A percentile compares a stretch with the other conserved stretches of the same genome.
Conservation (phyloP, 306 rosid genomes). For the Coriaria nepalensis region DNA sequence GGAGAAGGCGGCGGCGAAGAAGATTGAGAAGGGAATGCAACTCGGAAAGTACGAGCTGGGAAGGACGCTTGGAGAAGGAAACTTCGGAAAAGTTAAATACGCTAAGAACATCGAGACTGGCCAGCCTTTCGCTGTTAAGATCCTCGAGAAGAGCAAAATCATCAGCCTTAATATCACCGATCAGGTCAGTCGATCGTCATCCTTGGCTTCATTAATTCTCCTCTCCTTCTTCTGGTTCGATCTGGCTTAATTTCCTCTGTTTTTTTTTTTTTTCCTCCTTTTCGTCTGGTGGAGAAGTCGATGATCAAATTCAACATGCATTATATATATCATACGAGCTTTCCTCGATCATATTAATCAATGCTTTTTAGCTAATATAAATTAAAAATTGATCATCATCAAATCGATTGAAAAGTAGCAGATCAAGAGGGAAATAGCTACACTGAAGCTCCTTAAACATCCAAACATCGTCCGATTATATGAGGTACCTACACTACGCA, state of each 20-base stretch:
- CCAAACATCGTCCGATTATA: conserved; percentile 69
- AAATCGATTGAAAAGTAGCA: conserved; percentile 19
- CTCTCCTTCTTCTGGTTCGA: too few relatives aligned
- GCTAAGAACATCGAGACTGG: conserved; percentile 50
- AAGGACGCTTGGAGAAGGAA: conserved; percentile 72
- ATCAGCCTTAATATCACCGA: conserved; percentile 39
- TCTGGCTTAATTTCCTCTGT: too few relatives aligned
- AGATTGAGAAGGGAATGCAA: conserved; percentile 20
- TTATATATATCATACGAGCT: too few relatives aligned
- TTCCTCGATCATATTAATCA: too few relatives aligned
- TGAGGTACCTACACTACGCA: conserved; percentile 33
- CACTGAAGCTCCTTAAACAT: conserved; percentile 76
- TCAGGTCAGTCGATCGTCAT: conserved; percentile 34
- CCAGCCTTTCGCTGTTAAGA: conserved; percentile 55
- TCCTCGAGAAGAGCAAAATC: conserved; percentile 55
- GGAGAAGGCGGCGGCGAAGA: conserved; percentile 1
- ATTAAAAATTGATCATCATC: too few relatives aligned
- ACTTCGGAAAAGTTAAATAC: conserved; percentile 75
- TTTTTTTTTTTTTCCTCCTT: too few relatives aligned
- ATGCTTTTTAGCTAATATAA: too few relatives aligned
- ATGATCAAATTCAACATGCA: too few relatives aligned
- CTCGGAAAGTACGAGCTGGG: conserved; percentile 77
- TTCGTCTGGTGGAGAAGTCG: too few relatives aligned
- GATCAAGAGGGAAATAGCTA: conserved; percentile 79
- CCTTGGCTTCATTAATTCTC: too few relatives aligned